Percentiles rank a stretch among this genome's conserved stretches.
These are phyloP conservation scores for Podospora comata DNA, from an alignment of 495 filamentous ascomycete genomes.

Conservation along the genomic window DNA sequence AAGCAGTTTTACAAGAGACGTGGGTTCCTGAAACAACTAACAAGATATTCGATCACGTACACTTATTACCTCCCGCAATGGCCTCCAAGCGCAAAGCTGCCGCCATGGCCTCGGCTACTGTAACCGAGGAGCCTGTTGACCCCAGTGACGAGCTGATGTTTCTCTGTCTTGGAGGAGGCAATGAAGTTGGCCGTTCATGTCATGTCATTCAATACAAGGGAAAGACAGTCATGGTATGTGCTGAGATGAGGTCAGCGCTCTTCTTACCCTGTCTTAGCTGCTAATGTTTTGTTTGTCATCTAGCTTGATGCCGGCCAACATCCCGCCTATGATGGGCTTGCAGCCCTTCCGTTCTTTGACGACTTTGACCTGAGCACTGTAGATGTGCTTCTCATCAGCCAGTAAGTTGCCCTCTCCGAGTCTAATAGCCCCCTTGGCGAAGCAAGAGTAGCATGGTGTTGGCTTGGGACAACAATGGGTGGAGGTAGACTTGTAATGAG, in stretches of 20 bases:
- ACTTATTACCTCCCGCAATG: slow-evolving; percentile 45
- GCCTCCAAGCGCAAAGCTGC: slow-evolving; percentile 73
- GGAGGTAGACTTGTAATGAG: slow-evolving; percentile 23
- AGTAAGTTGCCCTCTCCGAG: slow-evolving; percentile 61
- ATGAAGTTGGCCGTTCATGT: slow-evolving; percentile 95
- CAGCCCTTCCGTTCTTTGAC: slow-evolving; percentile 93
- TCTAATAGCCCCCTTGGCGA: slow-evolving; percentile 14
- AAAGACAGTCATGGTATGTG: slow-evolving; percentile 92
- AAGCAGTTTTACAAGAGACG: neutral
- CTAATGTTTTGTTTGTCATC: slow-evolving; percentile 7
- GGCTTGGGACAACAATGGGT: slow-evolving; percentile 24
- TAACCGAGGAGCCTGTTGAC: slow-evolving; percentile 67
- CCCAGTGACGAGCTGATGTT: slow-evolving; percentile 88
- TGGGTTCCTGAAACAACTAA: neutral
- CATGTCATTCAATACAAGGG: slow-evolving; percentile 99
- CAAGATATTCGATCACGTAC: neutral
- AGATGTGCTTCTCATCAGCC: slow-evolving; percentile 93
- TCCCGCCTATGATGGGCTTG: slow-evolving; percentile 92
- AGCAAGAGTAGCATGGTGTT: slow-evolving; percentile 18
- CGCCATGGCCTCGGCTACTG: slow-evolving; percentile 53
- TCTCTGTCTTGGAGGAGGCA: slow-evolving; percentile 88
- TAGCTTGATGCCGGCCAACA: slow-evolving; percentile 96
- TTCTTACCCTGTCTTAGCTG: neutral
- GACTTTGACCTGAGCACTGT: slow-evolving; percentile 97
- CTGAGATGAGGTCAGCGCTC: neutral